A percentile compares a stretch with the other conserved stretches of the same genome.
Evolutionary conservation across 495 filamentous ascomycete genomes (phyloP).

Genomic region (Aspergillus bertholletiae): DNA sequence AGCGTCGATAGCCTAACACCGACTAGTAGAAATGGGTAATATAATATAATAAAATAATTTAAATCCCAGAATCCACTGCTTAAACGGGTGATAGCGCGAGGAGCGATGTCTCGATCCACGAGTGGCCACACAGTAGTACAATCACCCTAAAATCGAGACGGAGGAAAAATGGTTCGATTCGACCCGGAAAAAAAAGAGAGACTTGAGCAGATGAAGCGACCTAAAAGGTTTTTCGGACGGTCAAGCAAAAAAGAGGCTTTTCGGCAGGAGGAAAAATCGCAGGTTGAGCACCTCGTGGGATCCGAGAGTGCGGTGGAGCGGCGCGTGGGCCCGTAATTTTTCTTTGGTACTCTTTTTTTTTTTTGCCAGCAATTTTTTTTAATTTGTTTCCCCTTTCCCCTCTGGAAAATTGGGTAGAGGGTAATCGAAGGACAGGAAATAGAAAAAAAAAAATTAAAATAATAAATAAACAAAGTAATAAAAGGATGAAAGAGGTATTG

Average conservation of each 20-base stretch:
- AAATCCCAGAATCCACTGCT: slow-evolving; percentile 19
- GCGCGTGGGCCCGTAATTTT: slow-evolving; percentile 43
- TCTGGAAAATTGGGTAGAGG: slow-evolving; percentile 1
- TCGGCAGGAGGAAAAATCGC: slow-evolving; percentile 25
- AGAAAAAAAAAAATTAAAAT: too few species aligned
- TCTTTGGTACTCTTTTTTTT: slow-evolving; percentile 9
- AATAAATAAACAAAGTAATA: slow-evolving; percentile 2
- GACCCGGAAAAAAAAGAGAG: slow-evolving; percentile 18
- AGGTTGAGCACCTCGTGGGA: slow-evolving; percentile 39
- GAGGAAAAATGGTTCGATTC: slow-evolving; percentile 28
- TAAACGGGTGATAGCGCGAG: slow-evolving; percentile 23
- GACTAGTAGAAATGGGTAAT: slow-evolving; percentile 8
- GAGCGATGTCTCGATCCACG: slow-evolving; percentile 27
- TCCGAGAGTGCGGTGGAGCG: slow-evolving; percentile 39
- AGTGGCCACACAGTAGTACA: slow-evolving; percentile 20
- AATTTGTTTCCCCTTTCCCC: slow-evolving; percentile 1
- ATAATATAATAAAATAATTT: slow-evolving; percentile 19
- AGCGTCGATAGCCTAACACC: slow-evolving; percentile 6
- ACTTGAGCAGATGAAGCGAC: slow-evolving; percentile 25
- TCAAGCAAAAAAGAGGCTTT: slow-evolving; percentile 21
- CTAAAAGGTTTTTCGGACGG: slow-evolving; percentile 28
- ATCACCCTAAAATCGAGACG: slow-evolving; percentile 29
- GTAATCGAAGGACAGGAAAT: slow-evolving; percentile 7
- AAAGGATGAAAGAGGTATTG: neutral
- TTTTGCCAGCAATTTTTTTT: neutral